Evolutionary conservation across 1,284 basidiomycete species (phyloP).

Genomic region (Chalciporus piperatoides): DNA sequence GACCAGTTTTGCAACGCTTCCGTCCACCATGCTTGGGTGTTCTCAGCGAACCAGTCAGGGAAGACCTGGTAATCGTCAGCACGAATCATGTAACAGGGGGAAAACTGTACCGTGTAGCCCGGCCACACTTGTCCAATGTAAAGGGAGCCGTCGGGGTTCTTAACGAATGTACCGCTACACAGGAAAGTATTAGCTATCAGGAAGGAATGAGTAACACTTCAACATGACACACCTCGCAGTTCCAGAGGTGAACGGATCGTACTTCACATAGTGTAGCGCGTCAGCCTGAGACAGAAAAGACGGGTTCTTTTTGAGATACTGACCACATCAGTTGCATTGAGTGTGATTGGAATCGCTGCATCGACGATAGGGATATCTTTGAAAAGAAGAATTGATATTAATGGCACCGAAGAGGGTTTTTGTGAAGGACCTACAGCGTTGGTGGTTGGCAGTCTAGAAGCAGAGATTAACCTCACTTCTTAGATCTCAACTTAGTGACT

Average conservation of each 20-base stretch:
- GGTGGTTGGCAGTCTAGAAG: constrained; percentile 36
- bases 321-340: constrained; percentile 42
- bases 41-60: constrained; percentile 67
- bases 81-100: not conserved
- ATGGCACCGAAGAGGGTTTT: not conserved
- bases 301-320: constrained; percentile 12
- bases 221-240: constrained; percentile 34
- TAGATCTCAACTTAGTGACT: constrained; percentile 19
- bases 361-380: constrained; percentile 46
- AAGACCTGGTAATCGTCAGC: constrained; percentile 39
- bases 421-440: constrained; percentile 35
- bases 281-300: constrained; percentile 6
- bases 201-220: not conserved
- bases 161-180: constrained; percentile 57
- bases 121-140: constrained; percentile 69
- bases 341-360: constrained; percentile 33
- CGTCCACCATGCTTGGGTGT: constrained; percentile 56
- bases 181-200: not conserved
- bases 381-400: not conserved
- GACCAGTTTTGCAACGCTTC: constrained; percentile 60
- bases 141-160: constrained; percentile 61
- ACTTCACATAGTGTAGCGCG: constrained; percentile 34
- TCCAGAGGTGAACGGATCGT: constrained; percentile 45
- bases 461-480: not conserved
- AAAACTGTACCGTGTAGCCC: constrained; percentile 42